phyloP scores from a whole-genome alignment of 2,329 filamentous ascomycete species.

The Hymenoscyphus occultus region DNA sequence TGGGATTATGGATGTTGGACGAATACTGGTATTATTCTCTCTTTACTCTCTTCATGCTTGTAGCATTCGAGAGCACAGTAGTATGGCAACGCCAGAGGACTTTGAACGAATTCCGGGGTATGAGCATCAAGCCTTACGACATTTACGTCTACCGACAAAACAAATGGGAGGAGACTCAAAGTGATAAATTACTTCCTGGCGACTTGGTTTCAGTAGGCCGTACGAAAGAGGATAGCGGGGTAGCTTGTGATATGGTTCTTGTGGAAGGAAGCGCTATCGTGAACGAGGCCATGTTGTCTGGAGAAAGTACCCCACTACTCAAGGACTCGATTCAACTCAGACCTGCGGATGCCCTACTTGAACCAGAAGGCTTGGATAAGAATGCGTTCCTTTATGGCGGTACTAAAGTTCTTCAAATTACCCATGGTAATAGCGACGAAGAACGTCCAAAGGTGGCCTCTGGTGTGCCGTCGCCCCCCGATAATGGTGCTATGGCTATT shows the following conservation, averaged over 20 bases:
- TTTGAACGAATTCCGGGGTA: slow-evolving; percentile 91
- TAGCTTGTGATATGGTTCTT: slow-evolving; percentile 94
- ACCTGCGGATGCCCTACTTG: slow-evolving; percentile 74
- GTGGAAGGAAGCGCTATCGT: slow-evolving; percentile 96
- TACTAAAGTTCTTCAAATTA: slow-evolving; percentile 94
- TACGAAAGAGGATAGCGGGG: slow-evolving; percentile 94
- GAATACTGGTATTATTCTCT: slow-evolving; percentile 99
- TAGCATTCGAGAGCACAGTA: slow-evolving; percentile 95
- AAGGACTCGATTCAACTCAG: slow-evolving; percentile 95
- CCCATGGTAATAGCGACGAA: slow-evolving; percentile 77
- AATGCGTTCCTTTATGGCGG: slow-evolving; percentile 95
- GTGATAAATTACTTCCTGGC: slow-evolving; percentile 87
- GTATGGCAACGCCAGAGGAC: slow-evolving; percentile 99
- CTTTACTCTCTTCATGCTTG: slow-evolving; percentile 98
- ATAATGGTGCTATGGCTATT: slow-evolving; percentile 89
- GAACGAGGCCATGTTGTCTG: slow-evolving; percentile 98
- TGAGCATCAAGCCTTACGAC: slow-evolving; percentile 99
- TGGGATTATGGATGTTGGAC: slow-evolving; percentile 96
- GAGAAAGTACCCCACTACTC: slow-evolving; percentile 92
- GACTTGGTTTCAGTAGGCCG: slow-evolving; percentile 89
- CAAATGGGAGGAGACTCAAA: slow-evolving; percentile 84
- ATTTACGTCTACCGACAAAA: slow-evolving; percentile 85
- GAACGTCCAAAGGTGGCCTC: slow-evolving; percentile 69
- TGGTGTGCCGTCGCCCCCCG: slow-evolving; percentile 79
- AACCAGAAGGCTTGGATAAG: slow-evolving; percentile 91